Base-by-base conservation (phyloP, 441 rosid genomes). In the Eutrema salsugineum region DNA sequence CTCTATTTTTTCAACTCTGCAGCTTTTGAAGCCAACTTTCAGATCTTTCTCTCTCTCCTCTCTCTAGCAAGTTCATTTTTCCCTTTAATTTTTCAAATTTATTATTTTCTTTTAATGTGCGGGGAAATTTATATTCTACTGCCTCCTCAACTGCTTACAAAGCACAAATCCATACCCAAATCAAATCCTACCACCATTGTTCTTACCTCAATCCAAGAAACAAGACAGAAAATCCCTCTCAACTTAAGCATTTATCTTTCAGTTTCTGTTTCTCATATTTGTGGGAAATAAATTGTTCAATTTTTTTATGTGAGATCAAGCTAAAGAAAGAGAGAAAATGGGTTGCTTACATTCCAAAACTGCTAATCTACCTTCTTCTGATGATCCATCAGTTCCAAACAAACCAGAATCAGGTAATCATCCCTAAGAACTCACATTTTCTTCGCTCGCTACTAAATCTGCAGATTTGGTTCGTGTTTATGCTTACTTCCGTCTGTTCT, bases 321-420 rank as follows among this genome's bases (percentile, higher is more conserved):
- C 27, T 49, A 69, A 1, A 60, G 7, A 44, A 47, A 9, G 36
- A 35, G 65, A 59, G 47, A 46, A 63, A 39, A 91, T 91, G 97
- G 97, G 97, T 39, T 91, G 97, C 66, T 79, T 88, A 66, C 94
- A 88, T 79, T 91, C 97, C 30, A 90, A 85, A 79, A 88, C 94
- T 22, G 67, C 83, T 40, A 80, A 87, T 71, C 79, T 86, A 16
- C 83, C 83, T 12, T 84, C 93, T 44, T 84, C 93, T 19, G 93
- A 90, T 66, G 83, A 82, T 19, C 87, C 86, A 5, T 81, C 84
- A 70, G 81, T 84, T 55, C 78, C 76, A 39, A 68, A 81, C 58
- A 74, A 78, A 64, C 74, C 93, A 75, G 91, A 90, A 77, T 91
- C 81, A 74, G 86, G 83, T 73, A 63, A 30, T 30, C 33, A 30